These are phyloP conservation scores for Ceratobasidium sp. DNA, from an alignment of 1,284 basidiomycete species.

Conservation along the genomic window DNA sequence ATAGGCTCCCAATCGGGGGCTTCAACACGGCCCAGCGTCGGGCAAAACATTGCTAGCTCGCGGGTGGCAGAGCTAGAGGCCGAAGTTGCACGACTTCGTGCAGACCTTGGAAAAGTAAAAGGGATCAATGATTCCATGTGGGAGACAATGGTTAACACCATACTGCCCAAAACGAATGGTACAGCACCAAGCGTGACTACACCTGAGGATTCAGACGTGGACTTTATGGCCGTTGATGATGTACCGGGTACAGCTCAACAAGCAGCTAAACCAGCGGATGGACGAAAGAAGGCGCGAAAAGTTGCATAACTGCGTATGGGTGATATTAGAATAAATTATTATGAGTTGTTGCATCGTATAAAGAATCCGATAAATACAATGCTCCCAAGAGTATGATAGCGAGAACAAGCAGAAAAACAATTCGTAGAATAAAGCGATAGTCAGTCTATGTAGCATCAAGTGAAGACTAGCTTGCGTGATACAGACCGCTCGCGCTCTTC, in stretches of 20 bases:
- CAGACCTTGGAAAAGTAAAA: constrained; percentile 81
- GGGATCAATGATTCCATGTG: constrained; percentile 90
- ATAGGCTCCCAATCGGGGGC: constrained; percentile 56
- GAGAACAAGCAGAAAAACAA: neutral
- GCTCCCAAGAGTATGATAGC: constrained; percentile 2
- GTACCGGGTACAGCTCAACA: neutral
- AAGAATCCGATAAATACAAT: constrained; percentile 14
- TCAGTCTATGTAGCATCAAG: constrained; percentile 44
- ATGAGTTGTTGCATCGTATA: constrained; percentile 8
- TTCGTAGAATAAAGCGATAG: neutral
- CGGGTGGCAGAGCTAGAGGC: constrained; percentile 73
- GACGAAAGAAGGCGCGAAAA: constrained; percentile 30
- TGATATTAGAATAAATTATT: constrained; percentile 40
- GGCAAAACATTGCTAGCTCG: constrained; percentile 50
- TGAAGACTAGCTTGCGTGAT: constrained; percentile 63
- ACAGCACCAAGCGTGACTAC: neutral
- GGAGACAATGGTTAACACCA: constrained; percentile 71
- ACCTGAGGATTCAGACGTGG: neutral
- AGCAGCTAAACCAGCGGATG: neutral
- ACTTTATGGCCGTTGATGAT: constrained; percentile 29
- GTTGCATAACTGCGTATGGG: neutral
- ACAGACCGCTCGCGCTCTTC: constrained; percentile 57
- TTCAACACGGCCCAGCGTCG: constrained; percentile 38
- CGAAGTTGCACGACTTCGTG: constrained; percentile 71
- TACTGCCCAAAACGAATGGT: constrained; percentile 35